Conservation (phyloP, 176 grass and related monocot species). For the Oropetium thomaeum region DNA sequence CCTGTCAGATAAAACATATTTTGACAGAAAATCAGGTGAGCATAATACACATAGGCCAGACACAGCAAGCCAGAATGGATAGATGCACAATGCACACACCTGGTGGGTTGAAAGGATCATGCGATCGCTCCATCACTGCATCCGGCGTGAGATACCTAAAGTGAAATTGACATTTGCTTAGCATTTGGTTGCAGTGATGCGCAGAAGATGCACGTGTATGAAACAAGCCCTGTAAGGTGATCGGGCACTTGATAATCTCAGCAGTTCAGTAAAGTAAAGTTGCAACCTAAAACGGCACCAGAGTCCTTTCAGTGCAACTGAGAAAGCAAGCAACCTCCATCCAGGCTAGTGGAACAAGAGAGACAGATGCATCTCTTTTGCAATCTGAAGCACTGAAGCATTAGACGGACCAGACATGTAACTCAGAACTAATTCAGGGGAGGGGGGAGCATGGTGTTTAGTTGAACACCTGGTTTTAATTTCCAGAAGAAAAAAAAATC, state of each 20-base stretch:
- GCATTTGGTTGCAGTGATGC: neutral
- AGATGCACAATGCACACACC: constrained; percentile 11
- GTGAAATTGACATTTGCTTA: neutral
- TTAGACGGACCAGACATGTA: neutral
- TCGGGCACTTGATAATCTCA: neutral
- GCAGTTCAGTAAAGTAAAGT: neutral
- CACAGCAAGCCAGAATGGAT: neutral
- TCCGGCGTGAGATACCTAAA: constrained; percentile 14
- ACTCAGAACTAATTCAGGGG: neutral
- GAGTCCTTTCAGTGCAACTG: no score
- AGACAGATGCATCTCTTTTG: neutral
- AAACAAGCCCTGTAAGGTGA: neutral
- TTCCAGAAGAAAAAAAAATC: neutral
- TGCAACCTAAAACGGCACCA: neutral
- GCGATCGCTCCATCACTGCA: constrained; percentile 42
- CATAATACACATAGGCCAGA: neutral
- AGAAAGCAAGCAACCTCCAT: neutral
- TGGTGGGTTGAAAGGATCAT: constrained; percentile 28
- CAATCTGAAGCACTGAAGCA: neutral
- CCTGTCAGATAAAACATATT: constrained; percentile 9
- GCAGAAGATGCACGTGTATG: neutral
- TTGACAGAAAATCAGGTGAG: neutral
- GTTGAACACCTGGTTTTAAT: neutral
- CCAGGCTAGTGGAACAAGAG: neutral
- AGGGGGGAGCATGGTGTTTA: neutral